Evolutionary conservation across 371 early-diverging fungal species (phyloP).

Genomic region (Batrachochytrium dendrobatidis): DNA sequence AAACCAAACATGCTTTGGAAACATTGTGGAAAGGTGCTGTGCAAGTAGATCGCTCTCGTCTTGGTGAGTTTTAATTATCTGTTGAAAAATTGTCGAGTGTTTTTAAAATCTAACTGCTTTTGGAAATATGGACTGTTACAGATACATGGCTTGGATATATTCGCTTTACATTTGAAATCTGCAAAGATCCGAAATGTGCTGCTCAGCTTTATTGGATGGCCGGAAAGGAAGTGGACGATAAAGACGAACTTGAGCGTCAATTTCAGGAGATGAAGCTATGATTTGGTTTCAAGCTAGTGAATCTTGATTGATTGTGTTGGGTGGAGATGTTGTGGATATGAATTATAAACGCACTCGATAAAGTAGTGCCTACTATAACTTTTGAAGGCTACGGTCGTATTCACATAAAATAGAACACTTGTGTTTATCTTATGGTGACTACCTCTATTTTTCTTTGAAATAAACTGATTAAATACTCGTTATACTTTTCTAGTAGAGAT

Average conservation of each 20-base stretch:
- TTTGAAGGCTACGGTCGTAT: too few relatives aligned
- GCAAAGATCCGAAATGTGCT: conserved; percentile 42
- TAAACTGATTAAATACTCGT: too few relatives aligned
- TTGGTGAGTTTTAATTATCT: conserved; percentile 33
- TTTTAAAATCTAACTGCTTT: background rate
- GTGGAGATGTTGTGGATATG: too few relatives aligned
- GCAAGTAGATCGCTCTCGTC: conserved; percentile 39
- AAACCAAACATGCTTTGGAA: conserved; percentile 24
- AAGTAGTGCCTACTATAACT: too few relatives aligned
- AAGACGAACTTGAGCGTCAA: conserved; percentile 43
- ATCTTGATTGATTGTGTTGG: too few relatives aligned
- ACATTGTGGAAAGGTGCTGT: conserved; percentile 53
- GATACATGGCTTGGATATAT: conserved; percentile 57
- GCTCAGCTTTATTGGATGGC: conserved; percentile 57
- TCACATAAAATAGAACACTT: too few relatives aligned
- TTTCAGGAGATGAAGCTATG: conserved; percentile 34
- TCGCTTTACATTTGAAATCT: conserved; percentile 48
- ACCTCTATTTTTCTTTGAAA: too few relatives aligned
- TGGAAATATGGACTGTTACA: conserved; percentile 5
- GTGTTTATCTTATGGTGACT: too few relatives aligned
- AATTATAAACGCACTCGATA: too few relatives aligned
- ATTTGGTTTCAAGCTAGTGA: too few relatives aligned
- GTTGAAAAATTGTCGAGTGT: background rate
- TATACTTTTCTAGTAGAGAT: too few relatives aligned
- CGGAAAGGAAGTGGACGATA: conserved; percentile 46